Percentiles rank a stretch among this genome's conserved stretches.
Evolutionary conservation across 495 filamentous ascomycete genomes (phyloP).

Genomic region (Astrothelium macrocarpum): DNA sequence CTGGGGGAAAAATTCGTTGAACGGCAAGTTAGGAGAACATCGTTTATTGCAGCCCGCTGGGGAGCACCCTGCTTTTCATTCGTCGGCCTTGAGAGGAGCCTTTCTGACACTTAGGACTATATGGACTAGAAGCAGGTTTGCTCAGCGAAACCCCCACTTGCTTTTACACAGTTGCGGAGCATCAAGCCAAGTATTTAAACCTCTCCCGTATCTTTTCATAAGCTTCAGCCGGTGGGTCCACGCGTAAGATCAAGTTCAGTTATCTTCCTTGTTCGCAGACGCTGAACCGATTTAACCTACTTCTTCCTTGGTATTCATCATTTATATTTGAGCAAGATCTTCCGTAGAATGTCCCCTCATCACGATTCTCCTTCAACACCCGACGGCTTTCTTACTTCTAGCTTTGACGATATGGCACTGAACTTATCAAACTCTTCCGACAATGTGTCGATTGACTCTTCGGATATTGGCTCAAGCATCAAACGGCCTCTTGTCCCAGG

Average conservation of each 20-base stretch:
- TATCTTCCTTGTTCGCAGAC: not conserved
- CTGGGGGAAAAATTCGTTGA: not conserved
- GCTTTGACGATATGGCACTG: not conserved
- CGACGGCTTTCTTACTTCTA: constrained; percentile 1
- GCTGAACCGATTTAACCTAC: not conserved
- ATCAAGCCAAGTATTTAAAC: not conserved
- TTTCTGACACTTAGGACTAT: not conserved
- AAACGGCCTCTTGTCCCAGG: constrained; percentile 24
- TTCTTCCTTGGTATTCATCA: not conserved
- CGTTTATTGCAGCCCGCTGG: not conserved
- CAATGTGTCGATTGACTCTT: constrained; percentile 1
- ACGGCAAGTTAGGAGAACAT: not conserved
- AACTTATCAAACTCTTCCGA: not conserved
- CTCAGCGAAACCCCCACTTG: not conserved
- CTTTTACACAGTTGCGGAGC: not conserved
- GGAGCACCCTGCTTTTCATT: not conserved
- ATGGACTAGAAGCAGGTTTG: not conserved
- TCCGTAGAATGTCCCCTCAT: not conserved
- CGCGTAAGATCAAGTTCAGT: not conserved
- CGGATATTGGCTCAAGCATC: constrained; percentile 17
- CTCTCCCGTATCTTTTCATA: not conserved
- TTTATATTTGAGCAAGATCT: not conserved
- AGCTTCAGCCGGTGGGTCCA: not conserved
- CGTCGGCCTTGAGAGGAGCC: not conserved
- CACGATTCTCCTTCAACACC: constrained; percentile 2